Conservation (phyloP, 2,329 filamentous ascomycete species). For the Grosmannia serpens region DNA sequence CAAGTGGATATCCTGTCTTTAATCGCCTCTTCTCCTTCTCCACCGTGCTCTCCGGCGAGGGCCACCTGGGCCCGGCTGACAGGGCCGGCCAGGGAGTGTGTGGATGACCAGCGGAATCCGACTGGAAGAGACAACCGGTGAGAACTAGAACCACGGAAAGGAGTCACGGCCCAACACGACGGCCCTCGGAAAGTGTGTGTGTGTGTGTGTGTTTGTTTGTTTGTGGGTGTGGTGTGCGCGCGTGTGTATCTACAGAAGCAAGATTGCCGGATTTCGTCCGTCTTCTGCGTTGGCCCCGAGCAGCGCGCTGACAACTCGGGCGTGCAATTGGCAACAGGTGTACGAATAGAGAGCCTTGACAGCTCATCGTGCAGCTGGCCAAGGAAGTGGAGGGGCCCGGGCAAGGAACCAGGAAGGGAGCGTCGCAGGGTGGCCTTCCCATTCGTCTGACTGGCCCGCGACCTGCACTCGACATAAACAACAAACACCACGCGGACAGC, state of each 20-base stretch:
- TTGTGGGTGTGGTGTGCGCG: background rate
- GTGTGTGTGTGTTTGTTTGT: too few relatives aligned
- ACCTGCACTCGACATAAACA: background rate
- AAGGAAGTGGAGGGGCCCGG: slow-evolving; percentile 1
- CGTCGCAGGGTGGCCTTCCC: background rate
- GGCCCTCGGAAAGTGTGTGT: background rate
- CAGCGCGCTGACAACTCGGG: background rate
- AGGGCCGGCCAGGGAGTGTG: background rate
- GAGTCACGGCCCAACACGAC: background rate
- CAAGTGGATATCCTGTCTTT: background rate
- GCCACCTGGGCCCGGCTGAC: background rate
- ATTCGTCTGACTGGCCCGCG: background rate
- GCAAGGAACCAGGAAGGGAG: background rate
- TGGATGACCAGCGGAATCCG: background rate
- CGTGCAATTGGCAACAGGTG: background rate
- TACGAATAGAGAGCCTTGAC: slow-evolving; percentile 4
- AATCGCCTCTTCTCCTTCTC: background rate
- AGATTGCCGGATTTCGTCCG: background rate
- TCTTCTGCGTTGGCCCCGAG: background rate
- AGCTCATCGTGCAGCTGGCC: slow-evolving; percentile 13
- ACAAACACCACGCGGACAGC: background rate
- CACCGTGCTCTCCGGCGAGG: background rate
- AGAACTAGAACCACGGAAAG: background rate
- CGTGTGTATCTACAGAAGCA: background rate
- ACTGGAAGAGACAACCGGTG: background rate